phyloP scores from a whole-genome alignment of 1,284 basidiomycete genomes.

The Xanthoconium separans region DNA sequence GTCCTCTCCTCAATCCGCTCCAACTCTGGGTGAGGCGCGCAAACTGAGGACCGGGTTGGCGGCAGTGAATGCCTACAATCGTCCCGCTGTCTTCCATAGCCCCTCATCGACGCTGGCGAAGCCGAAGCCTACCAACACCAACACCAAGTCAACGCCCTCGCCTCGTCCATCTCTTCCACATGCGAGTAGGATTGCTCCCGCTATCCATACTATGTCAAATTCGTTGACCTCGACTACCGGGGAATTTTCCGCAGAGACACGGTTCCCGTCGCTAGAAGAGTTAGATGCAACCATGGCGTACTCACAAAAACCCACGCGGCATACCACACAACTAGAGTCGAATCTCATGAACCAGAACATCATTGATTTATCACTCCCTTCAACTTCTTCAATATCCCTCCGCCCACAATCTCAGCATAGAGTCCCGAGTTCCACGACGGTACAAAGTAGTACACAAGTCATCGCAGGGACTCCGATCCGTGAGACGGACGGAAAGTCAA shows the following conservation, averaged over 20 bases:
- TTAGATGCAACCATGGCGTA: slow-evolving; percentile 60
- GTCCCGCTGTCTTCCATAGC: slow-evolving; percentile 21
- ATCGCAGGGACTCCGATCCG: slow-evolving; percentile 58
- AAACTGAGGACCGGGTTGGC: slow-evolving; percentile 67
- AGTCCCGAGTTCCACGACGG: slow-evolving; percentile 7
- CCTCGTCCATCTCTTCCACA: slow-evolving; percentile 41
- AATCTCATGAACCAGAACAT: slow-evolving; percentile 14
- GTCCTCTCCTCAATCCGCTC: slow-evolving; percentile 45
- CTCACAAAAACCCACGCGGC: slow-evolving; percentile 22
- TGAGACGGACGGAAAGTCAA: slow-evolving; percentile 32
- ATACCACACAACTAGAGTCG: slow-evolving; percentile 18
- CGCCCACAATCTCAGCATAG: slow-evolving; percentile 18
- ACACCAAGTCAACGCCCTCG: slow-evolving; percentile 42
- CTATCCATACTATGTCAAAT: slow-evolving; percentile 11
- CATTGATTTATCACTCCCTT: slow-evolving; percentile 24
- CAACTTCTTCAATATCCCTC: slow-evolving; percentile 19
- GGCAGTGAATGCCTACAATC: slow-evolving; percentile 38
- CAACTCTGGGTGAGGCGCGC: slow-evolving; percentile 73
- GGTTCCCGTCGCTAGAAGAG: slow-evolving; percentile 78
- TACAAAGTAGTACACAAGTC: slow-evolving; percentile 38
- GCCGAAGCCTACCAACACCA: slow-evolving; percentile 31
- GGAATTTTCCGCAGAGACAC: slow-evolving; percentile 55
- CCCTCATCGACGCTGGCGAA: slow-evolving; percentile 26
- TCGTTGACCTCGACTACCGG: slow-evolving; percentile 32
- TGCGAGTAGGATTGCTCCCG: slow-evolving; percentile 9